These are phyloP conservation scores for Cladosporium sphaerospermum DNA, from an alignment of 2,329 filamentous ascomycete genomes.

Conservation along the genomic window DNA sequence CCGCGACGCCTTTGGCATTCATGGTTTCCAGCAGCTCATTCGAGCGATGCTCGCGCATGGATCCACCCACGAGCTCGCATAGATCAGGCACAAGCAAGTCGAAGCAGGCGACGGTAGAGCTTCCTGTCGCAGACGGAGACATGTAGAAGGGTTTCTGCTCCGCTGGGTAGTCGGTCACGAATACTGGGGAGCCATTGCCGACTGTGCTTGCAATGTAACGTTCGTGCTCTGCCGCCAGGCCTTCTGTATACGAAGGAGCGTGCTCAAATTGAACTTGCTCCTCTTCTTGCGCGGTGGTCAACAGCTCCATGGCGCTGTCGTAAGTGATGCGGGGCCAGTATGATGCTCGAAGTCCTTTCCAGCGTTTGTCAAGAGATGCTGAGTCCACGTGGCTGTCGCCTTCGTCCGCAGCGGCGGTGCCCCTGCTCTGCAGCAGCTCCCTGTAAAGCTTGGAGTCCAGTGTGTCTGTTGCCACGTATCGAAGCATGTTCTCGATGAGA, in stretches of 20 bases:
- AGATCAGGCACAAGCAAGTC: conserved; percentile 81
- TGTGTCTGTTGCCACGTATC: conserved; percentile 47
- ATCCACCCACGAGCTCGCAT: conserved; percentile 82
- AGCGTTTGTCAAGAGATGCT: conserved; percentile 58
- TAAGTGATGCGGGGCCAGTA: conserved; percentile 85
- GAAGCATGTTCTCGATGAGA: conserved; percentile 72
- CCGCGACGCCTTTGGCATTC: conserved; percentile 56
- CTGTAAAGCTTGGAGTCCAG: conserved; percentile 45
- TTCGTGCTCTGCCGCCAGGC: conserved; percentile 88
- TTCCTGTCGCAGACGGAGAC: conserved; percentile 45
- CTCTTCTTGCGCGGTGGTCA: conserved; percentile 53
- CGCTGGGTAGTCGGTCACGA: conserved; percentile 89
- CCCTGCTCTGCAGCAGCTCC: conserved; percentile 43
- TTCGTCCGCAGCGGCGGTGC: conserved; percentile 19
- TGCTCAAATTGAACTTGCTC: conserved; percentile 54
- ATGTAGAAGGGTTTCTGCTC: conserved; percentile 91
- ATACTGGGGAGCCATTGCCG: conserved; percentile 64
- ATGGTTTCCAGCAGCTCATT: conserved; percentile 63
- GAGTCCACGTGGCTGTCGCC: conserved; percentile 34
- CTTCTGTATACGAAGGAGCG: conserved; percentile 62
- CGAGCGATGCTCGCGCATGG: conserved; percentile 77
- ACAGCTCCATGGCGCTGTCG: conserved; percentile 63
- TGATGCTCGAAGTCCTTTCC: conserved; percentile 63
- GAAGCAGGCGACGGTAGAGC: conserved; percentile 60
- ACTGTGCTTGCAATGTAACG: conserved; percentile 69